A percentile compares a stretch with the other conserved stretches of the same genome.
Conservation (phyloP, 2,329 filamentous ascomycete genomes). For the Chrysosporium queenslandicum region DNA sequence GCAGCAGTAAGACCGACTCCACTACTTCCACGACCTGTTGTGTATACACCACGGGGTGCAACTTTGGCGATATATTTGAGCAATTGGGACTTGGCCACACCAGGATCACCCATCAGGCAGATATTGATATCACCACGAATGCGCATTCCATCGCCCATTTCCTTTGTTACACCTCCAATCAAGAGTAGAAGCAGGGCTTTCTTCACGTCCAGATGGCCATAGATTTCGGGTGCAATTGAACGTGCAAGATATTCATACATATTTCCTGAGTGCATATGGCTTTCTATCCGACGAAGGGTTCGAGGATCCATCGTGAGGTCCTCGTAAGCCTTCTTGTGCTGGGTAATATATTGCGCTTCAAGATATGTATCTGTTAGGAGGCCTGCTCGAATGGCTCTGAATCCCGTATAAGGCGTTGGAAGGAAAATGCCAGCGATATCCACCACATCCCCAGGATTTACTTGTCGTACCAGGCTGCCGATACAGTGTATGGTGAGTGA, state of each 20-base stretch:
- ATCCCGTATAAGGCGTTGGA: constrained; percentile 96
- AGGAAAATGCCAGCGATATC: constrained; percentile 93
- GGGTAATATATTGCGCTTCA: constrained; percentile 82
- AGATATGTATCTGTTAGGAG: constrained; percentile 96
- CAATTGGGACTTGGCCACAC: constrained; percentile 97
- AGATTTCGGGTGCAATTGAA: constrained; percentile 96
- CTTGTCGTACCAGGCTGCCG: constrained; percentile 70
- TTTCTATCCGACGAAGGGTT: constrained; percentile 73
- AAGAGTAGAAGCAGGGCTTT: constrained; percentile 91
- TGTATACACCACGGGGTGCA: constrained; percentile 81
- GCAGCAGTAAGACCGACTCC: constrained; percentile 74
- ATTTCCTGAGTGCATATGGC: constrained; percentile 73
- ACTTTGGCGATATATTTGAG: constrained; percentile 99
- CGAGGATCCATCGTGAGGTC: constrained; percentile 75
- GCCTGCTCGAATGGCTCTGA: constrained; percentile 91
- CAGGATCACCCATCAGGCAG: constrained; percentile 97
- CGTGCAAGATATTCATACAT: constrained; percentile 93
- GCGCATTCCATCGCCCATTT: constrained; percentile 96
- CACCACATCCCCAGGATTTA: constrained; percentile 89
- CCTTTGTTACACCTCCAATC: constrained; percentile 91
- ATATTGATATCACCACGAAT: constrained; percentile 99
- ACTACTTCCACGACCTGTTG: constrained; percentile 69
- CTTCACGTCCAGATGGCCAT: constrained; percentile 91
- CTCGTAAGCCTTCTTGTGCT: constrained; percentile 98
- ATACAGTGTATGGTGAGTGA: constrained; percentile 84